These are phyloP conservation scores for Pythium monospermum DNA, from an alignment of 352 stramenopile genomes.

Conservation along the genomic window DNA sequence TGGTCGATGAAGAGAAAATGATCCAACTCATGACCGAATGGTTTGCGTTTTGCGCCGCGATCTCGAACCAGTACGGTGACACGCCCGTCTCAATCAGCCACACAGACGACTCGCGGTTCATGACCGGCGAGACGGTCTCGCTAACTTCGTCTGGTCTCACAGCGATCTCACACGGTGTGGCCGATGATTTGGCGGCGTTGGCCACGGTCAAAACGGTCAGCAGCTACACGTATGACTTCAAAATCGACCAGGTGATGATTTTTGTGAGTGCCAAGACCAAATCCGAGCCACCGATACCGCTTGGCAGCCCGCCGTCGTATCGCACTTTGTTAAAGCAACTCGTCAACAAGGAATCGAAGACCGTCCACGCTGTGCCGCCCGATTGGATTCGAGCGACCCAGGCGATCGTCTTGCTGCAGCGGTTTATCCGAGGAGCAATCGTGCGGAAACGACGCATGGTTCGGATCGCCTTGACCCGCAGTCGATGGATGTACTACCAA, in stretches of 20 bases:
- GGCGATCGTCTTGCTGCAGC: conserved; percentile 75
- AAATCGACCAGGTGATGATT: conserved; percentile 54
- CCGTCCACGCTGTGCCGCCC: conserved; percentile 30
- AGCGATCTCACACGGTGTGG: not conserved
- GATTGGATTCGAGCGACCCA: conserved; percentile 69
- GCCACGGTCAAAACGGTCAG: conserved; percentile 4
- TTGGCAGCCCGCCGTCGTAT: conserved; percentile 63
- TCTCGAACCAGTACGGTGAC: conserved; percentile 46
- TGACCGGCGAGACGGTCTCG: conserved; percentile 14
- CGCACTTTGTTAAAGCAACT: conserved; percentile 68
- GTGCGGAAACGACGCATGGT: conserved; percentile 65
- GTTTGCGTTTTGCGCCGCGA: conserved; percentile 46
- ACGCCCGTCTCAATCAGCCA: not conserved
- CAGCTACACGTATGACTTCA: conserved; percentile 77
- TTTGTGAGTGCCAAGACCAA: conserved; percentile 65
- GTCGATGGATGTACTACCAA: conserved; percentile 54
- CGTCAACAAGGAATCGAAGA: conserved; percentile 49
- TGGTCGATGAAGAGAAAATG: conserved; percentile 76
- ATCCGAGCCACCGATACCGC: conserved; percentile 10
- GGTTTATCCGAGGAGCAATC: conserved; percentile 72
- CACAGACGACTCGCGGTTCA: not conserved
- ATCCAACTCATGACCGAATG: conserved; percentile 51
- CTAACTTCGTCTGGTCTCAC: conserved; percentile 23
- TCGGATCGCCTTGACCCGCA: conserved; percentile 43
- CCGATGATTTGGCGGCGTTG: conserved; percentile 4